These are phyloP conservation scores for Dendrobium catenatum DNA, from an alignment of 106 monocot genomes.

Conservation along the genomic window DNA sequence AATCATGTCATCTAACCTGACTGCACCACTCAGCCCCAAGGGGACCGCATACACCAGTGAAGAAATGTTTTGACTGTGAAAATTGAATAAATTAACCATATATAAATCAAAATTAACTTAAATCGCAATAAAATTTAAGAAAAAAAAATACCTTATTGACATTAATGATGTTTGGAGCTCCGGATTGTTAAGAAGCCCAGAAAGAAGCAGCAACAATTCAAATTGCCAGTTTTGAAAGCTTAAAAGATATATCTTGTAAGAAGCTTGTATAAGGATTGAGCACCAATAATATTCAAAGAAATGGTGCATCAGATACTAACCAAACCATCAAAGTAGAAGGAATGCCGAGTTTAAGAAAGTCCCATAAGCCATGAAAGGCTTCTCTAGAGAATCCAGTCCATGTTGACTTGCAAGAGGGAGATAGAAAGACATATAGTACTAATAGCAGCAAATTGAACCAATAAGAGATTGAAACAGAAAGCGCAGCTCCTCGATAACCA, in stretches of 20 bases:
- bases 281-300: neutral
- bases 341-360: conserved; percentile 34
- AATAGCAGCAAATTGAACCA: conserved; percentile 37
- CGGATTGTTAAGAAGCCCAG: conserved; percentile 32
- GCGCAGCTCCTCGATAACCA: conserved; percentile 39
- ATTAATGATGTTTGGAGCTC: conserved; percentile 25
- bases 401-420: conserved; percentile 29
- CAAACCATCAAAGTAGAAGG: conserved; percentile 50
- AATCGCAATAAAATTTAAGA: neutral
- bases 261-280: too few species aligned
- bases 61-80: conserved; percentile 26
- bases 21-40: conserved; percentile 8
- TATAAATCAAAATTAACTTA: neutral
- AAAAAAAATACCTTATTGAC: conserved; percentile 19
- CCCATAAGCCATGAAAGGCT: conserved; percentile 28
- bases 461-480: conserved; percentile 32
- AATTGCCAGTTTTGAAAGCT: conserved; percentile 33
- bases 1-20: conserved; percentile 11
- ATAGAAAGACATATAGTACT: conserved; percentile 23
- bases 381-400: conserved; percentile 48
- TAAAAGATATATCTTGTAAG: too few species aligned
- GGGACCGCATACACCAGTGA: conserved; percentile 18
- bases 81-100: neutral
- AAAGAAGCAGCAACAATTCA: conserved; percentile 23
- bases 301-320: conserved; percentile 8